Conservation (phyloP, 2,329 filamentous ascomycete genomes). For the Ophiostoma pallidulum region DNA sequence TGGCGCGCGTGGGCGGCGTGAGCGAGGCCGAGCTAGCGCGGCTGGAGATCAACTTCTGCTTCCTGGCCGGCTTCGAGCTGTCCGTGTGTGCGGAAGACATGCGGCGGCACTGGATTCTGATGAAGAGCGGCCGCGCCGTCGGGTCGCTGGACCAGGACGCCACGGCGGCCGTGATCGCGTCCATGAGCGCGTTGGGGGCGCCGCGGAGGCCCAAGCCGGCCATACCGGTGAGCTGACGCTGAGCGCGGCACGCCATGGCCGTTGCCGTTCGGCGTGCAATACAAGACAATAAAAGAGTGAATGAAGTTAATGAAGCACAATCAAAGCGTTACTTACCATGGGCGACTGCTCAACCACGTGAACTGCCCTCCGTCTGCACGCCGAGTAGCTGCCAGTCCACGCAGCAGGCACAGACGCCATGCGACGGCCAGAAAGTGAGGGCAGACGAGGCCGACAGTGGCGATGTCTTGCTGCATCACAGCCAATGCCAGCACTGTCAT, state of each 20-base stretch:
- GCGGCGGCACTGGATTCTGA: constrained; percentile 57
- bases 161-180: constrained; percentile 11
- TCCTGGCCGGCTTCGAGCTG: constrained; percentile 75
- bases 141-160: constrained; percentile 16
- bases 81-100: constrained; percentile 51
- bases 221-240: no score
- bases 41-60: constrained; percentile 83
- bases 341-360: no score
- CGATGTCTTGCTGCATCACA: no score
- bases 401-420: no score
- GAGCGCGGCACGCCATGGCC: no score
- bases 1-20: constrained; percentile 83
- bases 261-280: no score
- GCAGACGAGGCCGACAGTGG: no score
- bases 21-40: constrained; percentile 70
- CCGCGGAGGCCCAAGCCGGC: background rate
- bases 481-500: no score
- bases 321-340: no score
- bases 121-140: constrained; percentile 29
- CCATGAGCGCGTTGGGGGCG: constrained; percentile 3
- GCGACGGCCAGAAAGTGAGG: no score
- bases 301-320: background rate
- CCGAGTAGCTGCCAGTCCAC: no score
- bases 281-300: background rate
- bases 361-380: no score